Evolutionary conservation across 169 alveolate genomes (phyloP).

Genomic region (Ichthyophthirius multifiliis): DNA sequence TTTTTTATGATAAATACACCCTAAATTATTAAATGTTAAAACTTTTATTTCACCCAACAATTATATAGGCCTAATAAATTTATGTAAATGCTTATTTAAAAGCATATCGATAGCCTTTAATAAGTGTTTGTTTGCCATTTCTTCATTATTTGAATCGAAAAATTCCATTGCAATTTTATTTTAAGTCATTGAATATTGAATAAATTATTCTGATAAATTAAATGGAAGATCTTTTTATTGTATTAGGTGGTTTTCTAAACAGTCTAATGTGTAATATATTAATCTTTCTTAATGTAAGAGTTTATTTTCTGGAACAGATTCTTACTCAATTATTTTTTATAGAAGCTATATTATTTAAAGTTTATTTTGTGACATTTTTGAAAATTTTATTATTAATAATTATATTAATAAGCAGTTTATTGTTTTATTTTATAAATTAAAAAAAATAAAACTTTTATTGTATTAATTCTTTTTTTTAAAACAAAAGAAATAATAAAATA

Average conservation of each 20-base stretch:
- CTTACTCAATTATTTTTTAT: too few relatives aligned
- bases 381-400: too few relatives aligned
- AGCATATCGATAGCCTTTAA: slow-evolving; percentile 4
- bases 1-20: background rate
- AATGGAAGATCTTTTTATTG: background rate
- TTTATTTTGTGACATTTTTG: too few relatives aligned
- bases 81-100: background rate
- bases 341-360: too few relatives aligned
- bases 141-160: background rate
- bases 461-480: too few relatives aligned
- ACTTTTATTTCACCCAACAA: slow-evolving; percentile 10
- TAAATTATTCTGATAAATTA: background rate
- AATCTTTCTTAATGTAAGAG: background rate
- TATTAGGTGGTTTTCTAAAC: background rate
- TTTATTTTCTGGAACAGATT: background rate
- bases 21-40: background rate
- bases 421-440: too few relatives aligned
- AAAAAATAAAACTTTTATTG: too few relatives aligned
- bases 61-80: background rate
- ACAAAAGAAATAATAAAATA: too few relatives aligned
- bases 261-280: background rate
- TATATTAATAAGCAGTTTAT: too few relatives aligned
- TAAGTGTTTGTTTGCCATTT: background rate
- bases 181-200: background rate
- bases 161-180: slow-evolving; percentile 1